Evolutionary conservation across 1,284 basidiomycete genomes (phyloP).

Genomic region (Xerocomus minutiporus): DNA sequence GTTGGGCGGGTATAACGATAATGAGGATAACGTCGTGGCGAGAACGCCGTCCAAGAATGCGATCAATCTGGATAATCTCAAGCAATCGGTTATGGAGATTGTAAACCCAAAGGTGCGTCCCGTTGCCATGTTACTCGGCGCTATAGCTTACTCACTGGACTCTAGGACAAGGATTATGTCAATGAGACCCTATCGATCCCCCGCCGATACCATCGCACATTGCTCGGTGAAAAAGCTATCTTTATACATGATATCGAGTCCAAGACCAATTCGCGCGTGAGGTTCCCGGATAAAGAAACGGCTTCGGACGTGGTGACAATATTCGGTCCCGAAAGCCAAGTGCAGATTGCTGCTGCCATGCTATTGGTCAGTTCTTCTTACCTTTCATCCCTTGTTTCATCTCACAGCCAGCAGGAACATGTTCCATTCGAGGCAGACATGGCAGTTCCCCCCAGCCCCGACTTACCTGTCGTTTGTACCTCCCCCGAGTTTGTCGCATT

Average conservation of each 20-base stretch:
- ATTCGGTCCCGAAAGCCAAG: conserved; percentile 95
- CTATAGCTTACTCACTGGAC: conserved; percentile 1
- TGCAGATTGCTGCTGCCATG: conserved; percentile 96
- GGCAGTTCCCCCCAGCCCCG: conserved; percentile 79
- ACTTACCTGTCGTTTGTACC: conserved; percentile 69
- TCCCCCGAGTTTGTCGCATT: conserved; percentile 81
- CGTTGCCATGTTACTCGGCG: background rate
- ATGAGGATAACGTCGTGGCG: conserved; percentile 98
- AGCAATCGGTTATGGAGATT: conserved; percentile 95
- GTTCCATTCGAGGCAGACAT: conserved; percentile 97
- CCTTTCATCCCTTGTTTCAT: background rate
- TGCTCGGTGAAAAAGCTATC: conserved; percentile 94
- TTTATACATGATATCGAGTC: conserved; percentile 96
- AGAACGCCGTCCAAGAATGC: conserved; percentile 98
- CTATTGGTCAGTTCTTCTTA: conserved; percentile 60
- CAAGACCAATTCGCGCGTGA: conserved; percentile 92
- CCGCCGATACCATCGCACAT: conserved; percentile 88
- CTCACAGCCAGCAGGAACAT: conserved; percentile 64
- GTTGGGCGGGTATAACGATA: conserved; percentile 93
- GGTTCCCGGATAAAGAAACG: conserved; percentile 94
- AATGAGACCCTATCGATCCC: conserved; percentile 92
- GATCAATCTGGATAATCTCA: conserved; percentile 91
- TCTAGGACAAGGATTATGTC: conserved; percentile 92
- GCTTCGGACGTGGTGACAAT: conserved; percentile 90
- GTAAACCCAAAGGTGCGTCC: conserved; percentile 84